phyloP scores from a whole-genome alignment of 805 yeast genomes.

The Candida tammaniensis region DNA sequence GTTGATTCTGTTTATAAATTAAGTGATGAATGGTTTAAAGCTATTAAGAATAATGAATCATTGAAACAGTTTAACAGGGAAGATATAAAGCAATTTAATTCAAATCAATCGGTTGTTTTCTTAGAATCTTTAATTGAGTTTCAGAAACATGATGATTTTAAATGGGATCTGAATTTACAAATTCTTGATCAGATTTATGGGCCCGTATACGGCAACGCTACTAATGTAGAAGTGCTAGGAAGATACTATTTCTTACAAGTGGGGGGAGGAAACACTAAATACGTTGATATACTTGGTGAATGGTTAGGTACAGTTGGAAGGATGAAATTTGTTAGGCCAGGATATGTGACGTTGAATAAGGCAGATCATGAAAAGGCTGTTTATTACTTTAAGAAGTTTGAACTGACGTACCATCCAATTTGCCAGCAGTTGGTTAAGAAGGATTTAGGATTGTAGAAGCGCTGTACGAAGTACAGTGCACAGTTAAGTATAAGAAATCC shows the following conservation, averaged over 20 bases:
- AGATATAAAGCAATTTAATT: conserved; percentile 58
- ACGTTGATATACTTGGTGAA: conserved; percentile 57
- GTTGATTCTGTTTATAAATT: conserved; percentile 69
- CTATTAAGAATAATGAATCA: conserved; percentile 23
- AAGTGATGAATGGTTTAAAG: conserved; percentile 61
- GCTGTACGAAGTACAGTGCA: neutral
- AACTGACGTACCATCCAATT: conserved; percentile 75
- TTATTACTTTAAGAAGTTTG: conserved; percentile 57
- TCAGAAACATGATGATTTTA: conserved; percentile 38
- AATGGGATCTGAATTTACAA: conserved; percentile 35
- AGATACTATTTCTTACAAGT: conserved; percentile 74
- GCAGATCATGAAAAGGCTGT: conserved; percentile 69
- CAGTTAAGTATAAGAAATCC: no score
- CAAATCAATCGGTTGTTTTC: conserved; percentile 79
- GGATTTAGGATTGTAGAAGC: conserved; percentile 53
- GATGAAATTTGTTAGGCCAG: conserved; percentile 93
- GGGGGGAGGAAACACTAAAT: conserved; percentile 44
- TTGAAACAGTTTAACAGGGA: conserved; percentile 33
- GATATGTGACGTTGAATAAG: conserved; percentile 60
- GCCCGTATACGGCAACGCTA: conserved; percentile 43
- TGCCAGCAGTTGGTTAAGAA: conserved; percentile 80
- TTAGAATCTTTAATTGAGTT: conserved; percentile 62
- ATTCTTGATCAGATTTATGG: conserved; percentile 35
- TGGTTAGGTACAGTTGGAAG: conserved; percentile 93
- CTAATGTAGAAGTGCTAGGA: conserved; percentile 78